A percentile compares a stretch with the other conserved stretches of the same genome.
Conservation (phyloP, 257 asterid species). For the Thymus quinquecostatus region DNA sequence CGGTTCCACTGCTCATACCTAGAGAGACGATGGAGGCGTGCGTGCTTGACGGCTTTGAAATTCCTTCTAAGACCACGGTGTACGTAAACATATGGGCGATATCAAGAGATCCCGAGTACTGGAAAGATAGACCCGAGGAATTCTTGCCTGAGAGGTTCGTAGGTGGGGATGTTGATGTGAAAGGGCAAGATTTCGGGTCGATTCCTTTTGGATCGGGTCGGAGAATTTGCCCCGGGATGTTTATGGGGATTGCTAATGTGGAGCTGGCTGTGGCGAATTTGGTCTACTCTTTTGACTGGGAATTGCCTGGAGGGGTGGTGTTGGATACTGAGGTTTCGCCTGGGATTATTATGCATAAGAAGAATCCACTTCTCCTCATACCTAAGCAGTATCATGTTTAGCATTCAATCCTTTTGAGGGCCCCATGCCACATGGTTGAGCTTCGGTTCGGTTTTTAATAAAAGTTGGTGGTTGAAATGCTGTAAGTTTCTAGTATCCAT, state of each 20-base stretch:
- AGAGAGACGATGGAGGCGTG: not conserved
- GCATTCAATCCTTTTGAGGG: too few species aligned
- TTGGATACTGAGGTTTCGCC: not conserved
- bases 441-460: too few species aligned
- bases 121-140: not conserved
- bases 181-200: constrained; percentile 8
- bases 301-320: not conserved
- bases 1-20: not conserved
- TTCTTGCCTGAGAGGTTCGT: constrained; percentile 10
- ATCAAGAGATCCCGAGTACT: constrained; percentile 16
- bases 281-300: constrained; percentile 13
- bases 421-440: too few species aligned
- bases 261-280: constrained; percentile 14
- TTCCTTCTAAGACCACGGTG: constrained; percentile 1
- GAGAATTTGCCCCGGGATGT: constrained; percentile 16
- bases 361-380: not conserved
- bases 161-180: not conserved
- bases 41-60: not conserved
- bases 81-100: constrained; percentile 8
- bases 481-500: too few species aligned
- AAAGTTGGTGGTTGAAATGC: too few species aligned
- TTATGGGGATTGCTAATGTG: constrained; percentile 14
- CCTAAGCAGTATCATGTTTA: not conserved
- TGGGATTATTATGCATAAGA: not conserved
- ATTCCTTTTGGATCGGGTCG: constrained; percentile 13